These are phyloP conservation scores for Daldinia eschscholtzii DNA, from an alignment of 2,329 filamentous ascomycete species.

Conservation along the genomic window DNA sequence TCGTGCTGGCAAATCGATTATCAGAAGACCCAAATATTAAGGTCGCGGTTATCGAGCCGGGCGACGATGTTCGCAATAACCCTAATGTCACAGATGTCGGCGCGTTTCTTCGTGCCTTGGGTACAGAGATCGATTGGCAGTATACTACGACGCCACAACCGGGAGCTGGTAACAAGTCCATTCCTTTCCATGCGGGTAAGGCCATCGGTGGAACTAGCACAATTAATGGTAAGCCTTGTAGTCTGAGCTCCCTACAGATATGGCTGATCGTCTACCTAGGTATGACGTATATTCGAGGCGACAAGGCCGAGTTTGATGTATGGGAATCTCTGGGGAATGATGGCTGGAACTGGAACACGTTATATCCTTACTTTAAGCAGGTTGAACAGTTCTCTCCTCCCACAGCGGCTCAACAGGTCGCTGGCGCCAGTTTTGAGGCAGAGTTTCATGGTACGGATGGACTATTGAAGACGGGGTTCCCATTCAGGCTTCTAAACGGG, in stretches of 20 bases:
- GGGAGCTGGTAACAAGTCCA: conserved; percentile 50
- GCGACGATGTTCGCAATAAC: conserved; percentile 54
- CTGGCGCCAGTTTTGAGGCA: conserved; percentile 54
- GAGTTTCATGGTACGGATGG: conserved; percentile 55
- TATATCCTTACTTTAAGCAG: conserved; percentile 63
- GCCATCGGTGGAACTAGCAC: conserved; percentile 58
- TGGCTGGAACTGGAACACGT: conserved; percentile 60
- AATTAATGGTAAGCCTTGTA: conserved; percentile 54
- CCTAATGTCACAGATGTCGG: conserved; percentile 51
- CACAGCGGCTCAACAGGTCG: conserved; percentile 50
- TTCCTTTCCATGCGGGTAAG: conserved; percentile 54
- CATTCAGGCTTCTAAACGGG: conserved; percentile 53
- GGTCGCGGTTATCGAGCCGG: conserved; percentile 56
- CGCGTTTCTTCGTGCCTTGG: conserved; percentile 47
- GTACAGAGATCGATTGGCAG: conserved; percentile 54
- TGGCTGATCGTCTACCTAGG: conserved; percentile 47
- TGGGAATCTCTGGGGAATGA: conserved; percentile 60
- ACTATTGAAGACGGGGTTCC: conserved; percentile 55
- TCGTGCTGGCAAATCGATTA: conserved; percentile 56
- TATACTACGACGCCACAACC: conserved; percentile 53
- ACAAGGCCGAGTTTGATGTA: conserved; percentile 57
- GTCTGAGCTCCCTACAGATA: conserved; percentile 24
- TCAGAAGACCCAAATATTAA: conserved; percentile 52
- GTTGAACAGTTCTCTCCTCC: conserved; percentile 56
- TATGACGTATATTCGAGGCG: conserved; percentile 62